Conservation (phyloP, 2,329 filamentous ascomycete species). For the Aspergillus uvarum region DNA sequence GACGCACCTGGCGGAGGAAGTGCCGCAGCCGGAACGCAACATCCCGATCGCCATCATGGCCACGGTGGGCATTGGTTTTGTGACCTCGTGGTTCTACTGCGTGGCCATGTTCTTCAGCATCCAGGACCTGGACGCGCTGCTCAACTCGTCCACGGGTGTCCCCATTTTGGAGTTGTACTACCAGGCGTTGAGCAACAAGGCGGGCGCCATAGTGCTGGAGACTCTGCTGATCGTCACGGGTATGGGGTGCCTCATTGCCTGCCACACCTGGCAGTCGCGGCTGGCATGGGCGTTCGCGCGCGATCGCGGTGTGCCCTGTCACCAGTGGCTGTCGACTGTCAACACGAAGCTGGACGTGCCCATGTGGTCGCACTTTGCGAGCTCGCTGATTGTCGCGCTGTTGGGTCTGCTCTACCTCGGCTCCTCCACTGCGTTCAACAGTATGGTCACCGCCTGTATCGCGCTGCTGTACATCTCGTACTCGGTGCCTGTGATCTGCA, state of each 20-base stretch:
- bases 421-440: conserved; percentile 44
- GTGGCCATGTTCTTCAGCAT: conserved; percentile 54
- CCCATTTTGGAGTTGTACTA: conserved; percentile 52
- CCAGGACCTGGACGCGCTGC: conserved; percentile 43
- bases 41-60: conserved; percentile 54
- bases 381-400: conserved; percentile 47
- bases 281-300: conserved; percentile 55
- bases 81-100: conserved; percentile 50
- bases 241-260: conserved; percentile 48
- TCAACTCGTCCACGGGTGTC: conserved; percentile 45
- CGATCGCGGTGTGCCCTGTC: conserved; percentile 50
- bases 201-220: conserved; percentile 50
- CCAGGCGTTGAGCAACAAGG: conserved; percentile 43
- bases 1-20: conserved; percentile 54
- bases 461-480: conserved; percentile 51
- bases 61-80: conserved; percentile 45
- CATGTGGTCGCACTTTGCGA: conserved; percentile 46
- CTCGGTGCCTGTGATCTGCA: conserved; percentile 47
- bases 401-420: conserved; percentile 51
- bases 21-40: conserved; percentile 49
- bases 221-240: conserved; percentile 50
- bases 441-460: conserved; percentile 49
- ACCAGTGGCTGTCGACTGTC: conserved; percentile 43
- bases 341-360: conserved; percentile 47
- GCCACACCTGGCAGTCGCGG: conserved; percentile 53